These are phyloP conservation scores for Tricholoma saponaceum DNA, from an alignment of 768 basidiomycete species.

Conservation along the genomic window DNA sequence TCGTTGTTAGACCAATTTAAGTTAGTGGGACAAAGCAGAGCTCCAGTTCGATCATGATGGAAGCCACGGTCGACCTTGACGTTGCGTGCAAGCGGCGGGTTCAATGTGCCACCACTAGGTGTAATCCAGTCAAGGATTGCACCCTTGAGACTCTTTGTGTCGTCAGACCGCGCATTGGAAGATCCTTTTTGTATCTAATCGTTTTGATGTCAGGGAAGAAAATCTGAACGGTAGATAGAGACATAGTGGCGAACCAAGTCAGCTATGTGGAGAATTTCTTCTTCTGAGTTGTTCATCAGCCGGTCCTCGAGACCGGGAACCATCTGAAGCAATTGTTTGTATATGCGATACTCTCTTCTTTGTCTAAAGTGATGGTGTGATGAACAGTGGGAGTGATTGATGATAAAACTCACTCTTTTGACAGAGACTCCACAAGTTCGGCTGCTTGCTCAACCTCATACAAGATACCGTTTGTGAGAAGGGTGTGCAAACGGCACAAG, in stretches of 20 bases:
- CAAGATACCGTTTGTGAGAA: conserved; percentile 15
- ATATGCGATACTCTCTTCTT: conserved; percentile 10
- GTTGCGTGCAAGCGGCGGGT: conserved; percentile 9
- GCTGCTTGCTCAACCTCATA: conserved; percentile 4
- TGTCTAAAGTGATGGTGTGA: conserved; percentile 8
- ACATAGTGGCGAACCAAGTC: conserved; percentile 9
- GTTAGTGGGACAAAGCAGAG: background rate
- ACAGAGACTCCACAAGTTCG: background rate
- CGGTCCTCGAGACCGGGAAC: conserved; percentile 12
- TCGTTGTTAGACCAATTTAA: background rate
- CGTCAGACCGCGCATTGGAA: conserved; percentile 4
- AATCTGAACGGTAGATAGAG: background rate
- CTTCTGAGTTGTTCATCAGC: conserved; percentile 8
- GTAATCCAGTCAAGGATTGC: conserved; percentile 14
- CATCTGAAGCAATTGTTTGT: conserved; percentile 8
- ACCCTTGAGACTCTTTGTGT: conserved; percentile 3
- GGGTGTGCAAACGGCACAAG: conserved; percentile 16
- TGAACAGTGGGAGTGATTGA: background rate
- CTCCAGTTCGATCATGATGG: conserved; percentile 4
- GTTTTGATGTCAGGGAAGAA: background rate
- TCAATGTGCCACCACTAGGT: conserved; percentile 5
- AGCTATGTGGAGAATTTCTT: conserved; percentile 12
- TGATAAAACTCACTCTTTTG: conserved; percentile 1
- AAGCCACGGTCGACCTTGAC: conserved; percentile 11
- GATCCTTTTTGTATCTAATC: conserved; percentile 14